Conservation (phyloP, 1,284 basidiomycete genomes). For the Tilletiopsis washingtonensis region DNA sequence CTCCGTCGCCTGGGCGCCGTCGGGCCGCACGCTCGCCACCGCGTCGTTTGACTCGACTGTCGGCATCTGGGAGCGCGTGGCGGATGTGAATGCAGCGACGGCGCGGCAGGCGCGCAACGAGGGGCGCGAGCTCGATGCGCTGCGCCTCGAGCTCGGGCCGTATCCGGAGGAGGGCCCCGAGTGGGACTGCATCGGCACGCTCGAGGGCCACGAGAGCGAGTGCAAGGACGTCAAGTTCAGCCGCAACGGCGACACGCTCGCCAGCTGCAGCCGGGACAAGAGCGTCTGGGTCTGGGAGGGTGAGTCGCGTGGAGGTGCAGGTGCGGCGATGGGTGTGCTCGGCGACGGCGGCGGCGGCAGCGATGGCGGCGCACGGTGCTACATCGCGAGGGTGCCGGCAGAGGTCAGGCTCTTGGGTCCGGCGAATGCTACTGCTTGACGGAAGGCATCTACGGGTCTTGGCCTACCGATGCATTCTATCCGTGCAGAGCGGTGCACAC, state of each 20-base stretch:
- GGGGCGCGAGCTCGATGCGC: neutral
- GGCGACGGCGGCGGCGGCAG: too few species aligned
- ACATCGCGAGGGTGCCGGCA: too few species aligned
- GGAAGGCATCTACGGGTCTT: too few species aligned
- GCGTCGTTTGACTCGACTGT: slow-evolving; percentile 92
- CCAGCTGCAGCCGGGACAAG: slow-evolving; percentile 90
- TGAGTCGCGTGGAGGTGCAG: too few species aligned
- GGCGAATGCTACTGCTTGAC: too few species aligned
- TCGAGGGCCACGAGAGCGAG: slow-evolving; percentile 96
- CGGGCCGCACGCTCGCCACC: slow-evolving; percentile 79
- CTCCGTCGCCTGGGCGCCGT: slow-evolving; percentile 78
- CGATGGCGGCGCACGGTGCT: too few species aligned
- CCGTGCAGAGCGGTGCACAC: too few species aligned
- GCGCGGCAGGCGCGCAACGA: neutral
- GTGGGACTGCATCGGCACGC: slow-evolving; percentile 74
- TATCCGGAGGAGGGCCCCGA: slow-evolving; percentile 9
- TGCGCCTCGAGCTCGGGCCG: neutral
- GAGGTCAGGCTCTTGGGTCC: too few species aligned
- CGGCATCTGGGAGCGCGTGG: slow-evolving; percentile 70
- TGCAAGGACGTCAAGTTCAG: slow-evolving; percentile 92
- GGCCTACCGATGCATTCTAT: too few species aligned
- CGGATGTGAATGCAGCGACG: slow-evolving; percentile 7
- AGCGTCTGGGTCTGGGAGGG: slow-evolving; percentile 99
- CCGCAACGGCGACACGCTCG: slow-evolving; percentile 66
- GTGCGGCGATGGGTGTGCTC: too few species aligned